phyloP scores from a whole-genome alignment of 352 stramenopile species.

The Pythium rishiriense region DNA sequence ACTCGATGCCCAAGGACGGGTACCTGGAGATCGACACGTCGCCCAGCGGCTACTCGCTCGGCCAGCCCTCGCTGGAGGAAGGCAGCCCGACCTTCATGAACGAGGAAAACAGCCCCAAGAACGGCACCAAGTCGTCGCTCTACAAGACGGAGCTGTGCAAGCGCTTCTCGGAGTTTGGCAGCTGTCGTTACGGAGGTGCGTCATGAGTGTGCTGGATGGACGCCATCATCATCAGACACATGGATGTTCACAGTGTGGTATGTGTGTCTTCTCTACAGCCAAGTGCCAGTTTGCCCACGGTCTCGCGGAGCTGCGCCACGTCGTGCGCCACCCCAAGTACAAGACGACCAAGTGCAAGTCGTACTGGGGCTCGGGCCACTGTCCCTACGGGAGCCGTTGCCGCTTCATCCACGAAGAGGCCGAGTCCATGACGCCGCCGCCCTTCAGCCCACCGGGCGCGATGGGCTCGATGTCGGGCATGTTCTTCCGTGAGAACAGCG shows the following conservation, averaged over 20 bases:
- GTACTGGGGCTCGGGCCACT: slow-evolving; percentile 88
- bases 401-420: slow-evolving; percentile 88
- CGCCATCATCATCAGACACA: too few species aligned
- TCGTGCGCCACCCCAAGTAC: slow-evolving; percentile 89
- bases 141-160: slow-evolving; percentile 91
- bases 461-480: slow-evolving; percentile 39
- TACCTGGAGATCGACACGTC: slow-evolving; percentile 71
- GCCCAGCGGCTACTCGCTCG: slow-evolving; percentile 21
- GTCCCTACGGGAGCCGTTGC: slow-evolving; percentile 83
- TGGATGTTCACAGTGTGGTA: background rate
- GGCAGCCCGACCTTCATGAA: slow-evolving; percentile 59
- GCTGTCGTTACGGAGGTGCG: slow-evolving; percentile 81
- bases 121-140: slow-evolving; percentile 81
- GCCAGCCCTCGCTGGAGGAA: slow-evolving; percentile 25
- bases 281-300: slow-evolving; percentile 89
- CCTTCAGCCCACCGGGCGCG: slow-evolving; percentile 47
- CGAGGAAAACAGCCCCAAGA: slow-evolving; percentile 84
- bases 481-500: slow-evolving; percentile 60
- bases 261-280: slow-evolving; percentile 30
- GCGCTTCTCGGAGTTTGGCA: slow-evolving; percentile 85
- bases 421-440: slow-evolving; percentile 56
- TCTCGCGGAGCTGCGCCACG: slow-evolving; percentile 73
- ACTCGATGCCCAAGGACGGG: slow-evolving; percentile 73
- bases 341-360: slow-evolving; percentile 93
- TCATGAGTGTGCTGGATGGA: too few species aligned